Evolutionary conservation across 768 basidiomycete genomes (phyloP).

Genomic region (Royoungia palumana): DNA sequence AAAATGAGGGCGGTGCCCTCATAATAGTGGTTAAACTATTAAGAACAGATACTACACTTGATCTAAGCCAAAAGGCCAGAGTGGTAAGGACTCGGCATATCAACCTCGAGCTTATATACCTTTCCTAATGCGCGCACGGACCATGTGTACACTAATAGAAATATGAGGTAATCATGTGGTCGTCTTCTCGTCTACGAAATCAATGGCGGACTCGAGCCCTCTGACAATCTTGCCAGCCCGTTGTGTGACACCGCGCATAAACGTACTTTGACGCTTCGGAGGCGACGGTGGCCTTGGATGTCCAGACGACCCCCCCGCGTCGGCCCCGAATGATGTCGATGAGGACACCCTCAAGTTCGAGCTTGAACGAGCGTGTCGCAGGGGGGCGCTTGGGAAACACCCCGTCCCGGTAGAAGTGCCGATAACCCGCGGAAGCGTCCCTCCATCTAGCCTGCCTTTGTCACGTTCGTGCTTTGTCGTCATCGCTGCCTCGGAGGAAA

Average conservation of each 20-base stretch:
- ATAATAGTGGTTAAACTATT: conserved; percentile 60
- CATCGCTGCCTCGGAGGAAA: conserved; percentile 11
- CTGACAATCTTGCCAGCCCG: conserved; percentile 36
- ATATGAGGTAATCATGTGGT: neutral
- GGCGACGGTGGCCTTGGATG: conserved; percentile 11
- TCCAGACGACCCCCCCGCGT: conserved; percentile 4
- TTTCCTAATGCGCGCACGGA: conserved; percentile 4
- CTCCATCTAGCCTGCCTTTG: conserved; percentile 5
- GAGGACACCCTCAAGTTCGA: conserved; percentile 22
- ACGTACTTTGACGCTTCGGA: conserved; percentile 26
- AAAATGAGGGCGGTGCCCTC: conserved; percentile 49
- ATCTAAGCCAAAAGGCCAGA: conserved; percentile 69
- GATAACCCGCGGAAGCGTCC: neutral
- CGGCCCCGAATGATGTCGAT: conserved; percentile 9
- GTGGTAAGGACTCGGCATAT: conserved; percentile 9
- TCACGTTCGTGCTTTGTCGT: conserved; percentile 5
- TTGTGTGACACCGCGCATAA: conserved; percentile 34
- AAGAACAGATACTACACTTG: conserved; percentile 78
- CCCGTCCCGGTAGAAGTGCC: neutral
- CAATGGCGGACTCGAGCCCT: conserved; percentile 39
- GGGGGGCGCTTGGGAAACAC: neutral
- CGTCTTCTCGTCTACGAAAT: conserved; percentile 37
- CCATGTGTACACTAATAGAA: neutral
- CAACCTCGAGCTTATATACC: conserved; percentile 1
- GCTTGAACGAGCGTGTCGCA: conserved; percentile 25